Evolutionary conservation across 139 green algal genomes (phyloP).

Genomic region (Closterium sp.): DNA sequence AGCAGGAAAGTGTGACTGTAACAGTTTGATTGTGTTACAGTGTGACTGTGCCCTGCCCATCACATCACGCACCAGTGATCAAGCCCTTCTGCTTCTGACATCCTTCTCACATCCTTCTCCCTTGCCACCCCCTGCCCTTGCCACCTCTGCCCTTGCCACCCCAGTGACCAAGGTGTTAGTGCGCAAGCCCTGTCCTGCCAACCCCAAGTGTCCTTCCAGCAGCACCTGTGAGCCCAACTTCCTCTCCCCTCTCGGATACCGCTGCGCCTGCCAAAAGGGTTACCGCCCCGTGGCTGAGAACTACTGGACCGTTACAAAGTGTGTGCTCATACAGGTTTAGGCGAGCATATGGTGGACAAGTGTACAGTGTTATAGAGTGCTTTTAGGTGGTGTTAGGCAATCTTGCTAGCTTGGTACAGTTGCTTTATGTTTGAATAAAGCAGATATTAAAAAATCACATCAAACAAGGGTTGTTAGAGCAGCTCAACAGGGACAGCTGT

Average conservation of each 20-base stretch:
- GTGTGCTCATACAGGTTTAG: background rate
- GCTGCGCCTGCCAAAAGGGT: background rate
- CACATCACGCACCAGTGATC: too few species aligned
- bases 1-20: too few species aligned
- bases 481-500: too few species aligned
- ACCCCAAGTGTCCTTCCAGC: background rate
- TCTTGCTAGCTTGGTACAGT: background rate
- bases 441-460: too few species aligned
- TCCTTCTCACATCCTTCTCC: too few species aligned
- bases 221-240: too few species aligned
- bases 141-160: too few species aligned
- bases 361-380: background rate
- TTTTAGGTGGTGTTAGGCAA: background rate
- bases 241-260: background rate
- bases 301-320: background rate
- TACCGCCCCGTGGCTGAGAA: background rate
- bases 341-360: background rate
- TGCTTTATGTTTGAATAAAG: background rate
- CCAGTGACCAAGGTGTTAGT: background rate
- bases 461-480: too few species aligned
- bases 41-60: too few species aligned
- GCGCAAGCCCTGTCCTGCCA: background rate
- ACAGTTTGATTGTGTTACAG: too few species aligned
- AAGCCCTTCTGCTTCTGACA: too few species aligned
- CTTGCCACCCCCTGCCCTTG: too few species aligned